Base-by-base conservation (phyloP, 2,329 filamentous ascomycete species). In the Aspergillus bombycis region DNA sequence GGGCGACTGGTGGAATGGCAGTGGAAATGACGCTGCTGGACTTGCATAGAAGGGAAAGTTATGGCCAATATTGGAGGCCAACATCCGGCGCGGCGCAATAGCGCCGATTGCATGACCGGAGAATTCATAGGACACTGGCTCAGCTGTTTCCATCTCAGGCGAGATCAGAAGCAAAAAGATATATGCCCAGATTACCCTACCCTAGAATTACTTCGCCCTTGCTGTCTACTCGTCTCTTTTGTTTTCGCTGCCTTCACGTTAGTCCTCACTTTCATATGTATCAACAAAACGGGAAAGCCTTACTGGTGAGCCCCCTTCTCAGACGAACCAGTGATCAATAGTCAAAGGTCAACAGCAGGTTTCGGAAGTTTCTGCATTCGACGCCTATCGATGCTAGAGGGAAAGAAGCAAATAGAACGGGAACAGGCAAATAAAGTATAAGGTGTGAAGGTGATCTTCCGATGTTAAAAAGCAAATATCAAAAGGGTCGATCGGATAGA, bases 81-180 rank as follows among this genome's bases (percentile, higher is more conserved):
- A 74, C 64, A 78, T 70, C 16, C 77, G 78, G 62, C 77, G 77
- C 65, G 75, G 74, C 36, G 73, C 66, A 65, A 77, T 71, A 19
- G 73, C 69, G 28, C 77, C 74, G 57, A 80, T 68, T 43, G 72
- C 70, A 72, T 79, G 78, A 62, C 71, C 71, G 16, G 77, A 67
- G 62, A 78, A 79, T 50, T 77, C 75, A 65, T 78, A 80, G 34
- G 78, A 74, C 41, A 79, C 75, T 10, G 78, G 77, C 58, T 80
- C 77, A 50, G 75, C 72, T 23, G 78, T 74, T 66, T 80, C 78
- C 78, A 80, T 80, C 55, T 66, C 61, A 65, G 34, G 36, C 53
- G 28, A 57, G 5, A 16, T 21, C 6, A 36, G 30, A 12, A 21
- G 7, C 12, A 21, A 26, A 14, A 38, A 26, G n/a, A 3, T 16